phyloP scores from a whole-genome alignment of 805 yeast genomes.

The Pichia phayaonensis region DNA sequence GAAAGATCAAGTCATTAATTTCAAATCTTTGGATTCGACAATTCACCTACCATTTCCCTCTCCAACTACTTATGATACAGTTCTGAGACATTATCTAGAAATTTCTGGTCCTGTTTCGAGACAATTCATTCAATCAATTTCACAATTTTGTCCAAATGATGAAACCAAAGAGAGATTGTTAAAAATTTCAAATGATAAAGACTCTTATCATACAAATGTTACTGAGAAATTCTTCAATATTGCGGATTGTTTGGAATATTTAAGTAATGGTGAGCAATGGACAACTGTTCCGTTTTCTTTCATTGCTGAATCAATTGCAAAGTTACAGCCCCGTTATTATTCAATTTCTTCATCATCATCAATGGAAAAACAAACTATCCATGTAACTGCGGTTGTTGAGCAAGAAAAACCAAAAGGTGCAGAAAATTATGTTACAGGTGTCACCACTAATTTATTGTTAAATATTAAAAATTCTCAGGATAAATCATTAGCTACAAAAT shows the following conservation, averaged over 20 bases:
- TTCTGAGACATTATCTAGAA: slow-evolving; percentile 79
- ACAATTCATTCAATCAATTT: slow-evolving; percentile 65
- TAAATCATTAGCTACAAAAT: slow-evolving; percentile 32
- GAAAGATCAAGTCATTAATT: slow-evolving; percentile 48
- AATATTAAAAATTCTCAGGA: slow-evolving; percentile 59
- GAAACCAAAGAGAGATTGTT: slow-evolving; percentile 42
- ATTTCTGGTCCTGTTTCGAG: slow-evolving; percentile 92
- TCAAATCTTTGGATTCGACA: slow-evolving; percentile 67
- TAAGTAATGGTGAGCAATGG: slow-evolving; percentile 72
- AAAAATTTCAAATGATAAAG: slow-evolving; percentile 60
- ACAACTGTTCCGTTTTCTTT: slow-evolving; percentile 70
- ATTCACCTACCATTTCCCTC: slow-evolving; percentile 48
- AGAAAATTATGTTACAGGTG: slow-evolving; percentile 60
- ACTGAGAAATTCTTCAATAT: slow-evolving; percentile 56
- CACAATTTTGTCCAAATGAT: slow-evolving; percentile 73
- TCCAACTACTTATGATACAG: slow-evolving; percentile 86
- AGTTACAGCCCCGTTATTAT: slow-evolving; percentile 89
- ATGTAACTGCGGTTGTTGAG: slow-evolving; percentile 91
- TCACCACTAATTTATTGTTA: slow-evolving; percentile 80
- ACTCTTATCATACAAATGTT: slow-evolving; percentile 56
- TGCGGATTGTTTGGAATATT: slow-evolving; percentile 59
- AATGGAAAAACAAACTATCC: slow-evolving; percentile 65
- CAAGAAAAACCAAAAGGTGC: slow-evolving; percentile 33
- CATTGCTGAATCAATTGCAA: slow-evolving; percentile 71
- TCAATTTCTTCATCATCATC: slow-evolving; percentile 89